A percentile compares a stretch with the other conserved stretches of the same genome.
Conservation (phyloP, 2,329 filamentous ascomycete genomes). For the Monosporascus cannonballus region DNA sequence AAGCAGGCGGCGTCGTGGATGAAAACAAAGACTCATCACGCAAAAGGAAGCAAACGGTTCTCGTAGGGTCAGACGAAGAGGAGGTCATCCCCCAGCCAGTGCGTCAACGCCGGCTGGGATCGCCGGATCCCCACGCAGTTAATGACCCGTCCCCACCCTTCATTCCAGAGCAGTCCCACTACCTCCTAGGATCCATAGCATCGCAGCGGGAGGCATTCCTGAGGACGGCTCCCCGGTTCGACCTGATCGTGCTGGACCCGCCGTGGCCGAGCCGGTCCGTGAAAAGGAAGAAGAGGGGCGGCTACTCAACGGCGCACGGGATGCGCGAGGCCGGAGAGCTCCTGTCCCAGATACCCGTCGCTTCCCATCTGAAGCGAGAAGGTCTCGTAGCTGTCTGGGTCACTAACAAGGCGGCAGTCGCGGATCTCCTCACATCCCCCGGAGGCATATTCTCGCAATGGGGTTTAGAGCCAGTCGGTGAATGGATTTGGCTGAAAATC, state of each 20-base stretch:
- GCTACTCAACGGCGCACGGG: slow-evolving; percentile 42
- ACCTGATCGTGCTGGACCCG: slow-evolving; percentile 67
- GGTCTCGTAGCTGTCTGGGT: slow-evolving; percentile 69
- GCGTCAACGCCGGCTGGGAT: not conserved
- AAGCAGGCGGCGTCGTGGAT: not conserved
- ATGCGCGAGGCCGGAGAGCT: slow-evolving; percentile 42
- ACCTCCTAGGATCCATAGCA: slow-evolving; percentile 44
- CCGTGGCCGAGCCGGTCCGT: slow-evolving; percentile 79
- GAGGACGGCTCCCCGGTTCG: slow-evolving; percentile 45
- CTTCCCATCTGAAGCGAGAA: slow-evolving; percentile 42
- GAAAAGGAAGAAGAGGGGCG: slow-evolving; percentile 43
- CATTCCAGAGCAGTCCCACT: slow-evolving; percentile 36
- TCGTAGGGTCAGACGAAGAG: no score
- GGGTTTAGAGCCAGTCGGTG: slow-evolving; percentile 58
- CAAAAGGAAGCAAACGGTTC: slow-evolving; percentile 9
- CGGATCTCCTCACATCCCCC: slow-evolving; percentile 46
- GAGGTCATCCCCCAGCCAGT: no score
- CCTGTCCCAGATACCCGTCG: slow-evolving; percentile 50
- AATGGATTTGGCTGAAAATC: slow-evolving; percentile 78
- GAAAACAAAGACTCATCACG: slow-evolving; percentile 1
- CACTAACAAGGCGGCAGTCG: slow-evolving; percentile 62
- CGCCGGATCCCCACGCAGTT: not conserved
- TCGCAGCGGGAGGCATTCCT: slow-evolving; percentile 35
- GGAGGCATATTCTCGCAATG: slow-evolving; percentile 59
- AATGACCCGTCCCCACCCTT: slow-evolving; percentile 1